Base-by-base conservation (phyloP, 306 rosid genomes). In the Dicorynia guianensis region DNA sequence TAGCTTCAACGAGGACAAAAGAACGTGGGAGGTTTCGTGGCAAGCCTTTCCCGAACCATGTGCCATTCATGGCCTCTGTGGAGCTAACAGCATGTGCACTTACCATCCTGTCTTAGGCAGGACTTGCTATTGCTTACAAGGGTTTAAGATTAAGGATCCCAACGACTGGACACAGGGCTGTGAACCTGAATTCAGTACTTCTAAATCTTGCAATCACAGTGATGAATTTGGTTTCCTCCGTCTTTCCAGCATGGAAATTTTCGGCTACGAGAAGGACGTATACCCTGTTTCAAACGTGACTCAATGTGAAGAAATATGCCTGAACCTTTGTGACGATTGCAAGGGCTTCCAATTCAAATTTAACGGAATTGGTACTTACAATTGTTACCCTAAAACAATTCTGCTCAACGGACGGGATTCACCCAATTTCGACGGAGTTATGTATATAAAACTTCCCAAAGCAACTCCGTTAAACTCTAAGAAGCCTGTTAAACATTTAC, bases 141-240 rank as follows among this genome's bases (percentile, higher is more conserved):
- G 91, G 3, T 83, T 38, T n/a, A 81, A 63, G 78, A 52, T 69
- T 14, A 63, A 56, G 67, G 59, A 86, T 71, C 76, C 58, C 0
- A 43, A 61, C 8, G 89, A 89, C 19, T 89, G 89, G 93, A 43
- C 82, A 3, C 70, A 61, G 11, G 89, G 93, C 4, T 89, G 93
- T 13, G 82, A 43, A 20, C 88, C 91, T 1, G 76, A 78, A 2
- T 89, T 84, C 30, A 25, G 30, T 19, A 14, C 63, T 13, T 15
- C 40, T 39, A 33, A 66, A 47, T 56, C 79, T 47, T 88, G 91
- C 73, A 39, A 38, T 1, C 8, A 10, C 0, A 58, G 14, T 11
- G 66, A 46, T 25, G 30, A 25, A n/a, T 64, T 72, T n/a, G 82
- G 50, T 20, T 91, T 86, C 71, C 33, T 84, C 35, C 80, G 6